Evolutionary conservation across 2,329 filamentous ascomycete species (phyloP).

Genomic region (Fusarium verticillioides): DNA sequence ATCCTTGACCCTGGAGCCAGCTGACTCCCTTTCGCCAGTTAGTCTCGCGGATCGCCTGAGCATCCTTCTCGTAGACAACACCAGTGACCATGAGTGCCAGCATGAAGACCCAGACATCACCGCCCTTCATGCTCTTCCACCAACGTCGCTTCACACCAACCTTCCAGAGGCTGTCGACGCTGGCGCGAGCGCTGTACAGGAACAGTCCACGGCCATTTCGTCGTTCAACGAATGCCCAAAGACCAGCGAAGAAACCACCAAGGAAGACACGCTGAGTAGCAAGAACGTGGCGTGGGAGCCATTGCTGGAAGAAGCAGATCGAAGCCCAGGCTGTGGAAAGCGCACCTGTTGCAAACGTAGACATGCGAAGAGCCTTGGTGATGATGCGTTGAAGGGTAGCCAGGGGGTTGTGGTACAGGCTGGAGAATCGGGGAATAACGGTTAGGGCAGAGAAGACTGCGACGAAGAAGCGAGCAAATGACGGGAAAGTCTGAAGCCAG

Average conservation of each 20-base stretch:
- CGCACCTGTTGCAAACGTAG: constrained; percentile 79
- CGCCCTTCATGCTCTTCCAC: constrained; percentile 85
- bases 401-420: constrained; percentile 76
- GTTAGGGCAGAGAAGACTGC: constrained; percentile 75
- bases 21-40: constrained; percentile 77
- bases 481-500: constrained; percentile 85
- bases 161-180: constrained; percentile 88
- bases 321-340: constrained; percentile 89
- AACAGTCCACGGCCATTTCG: constrained; percentile 74
- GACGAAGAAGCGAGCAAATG: constrained; percentile 80
- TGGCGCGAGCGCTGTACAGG: constrained; percentile 81
- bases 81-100: constrained; percentile 81
- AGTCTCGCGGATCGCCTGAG: constrained; percentile 73
- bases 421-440: constrained; percentile 74
- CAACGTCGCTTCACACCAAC: constrained; percentile 90
- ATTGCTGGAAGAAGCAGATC: constrained; percentile 87
- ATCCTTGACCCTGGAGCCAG: constrained; percentile 80
- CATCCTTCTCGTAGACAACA: constrained; percentile 78
- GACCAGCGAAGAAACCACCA: constrained; percentile 83
- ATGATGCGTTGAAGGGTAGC: constrained; percentile 73
- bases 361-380: constrained; percentile 76
- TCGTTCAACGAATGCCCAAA: constrained; percentile 84
- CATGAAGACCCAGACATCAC: constrained; percentile 87
- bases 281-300: constrained; percentile 78
- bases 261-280: constrained; percentile 90